Percentiles rank a stretch among this genome's conserved stretches.
Evolutionary conservation across 1,284 basidiomycete genomes (phyloP).

Genomic region (Melampsora occidentalis): DNA sequence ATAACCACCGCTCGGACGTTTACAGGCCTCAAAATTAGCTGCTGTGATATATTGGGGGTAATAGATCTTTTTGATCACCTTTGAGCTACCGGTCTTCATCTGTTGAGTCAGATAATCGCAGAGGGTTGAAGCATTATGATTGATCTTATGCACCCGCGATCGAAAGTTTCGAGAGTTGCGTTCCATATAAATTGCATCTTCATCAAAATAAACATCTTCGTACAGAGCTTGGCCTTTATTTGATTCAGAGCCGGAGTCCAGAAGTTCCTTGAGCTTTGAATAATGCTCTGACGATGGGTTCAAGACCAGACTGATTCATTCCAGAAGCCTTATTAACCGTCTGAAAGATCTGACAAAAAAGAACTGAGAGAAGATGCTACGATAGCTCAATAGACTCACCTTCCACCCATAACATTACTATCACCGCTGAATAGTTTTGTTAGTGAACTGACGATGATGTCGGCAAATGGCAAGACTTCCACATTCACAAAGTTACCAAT

Average conservation of each 20-base stretch:
- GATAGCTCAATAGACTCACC: constrained; percentile 59
- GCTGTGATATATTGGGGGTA: constrained; percentile 82
- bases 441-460: constrained; percentile 89
- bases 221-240: constrained; percentile 58
- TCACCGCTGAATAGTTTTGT: constrained; percentile 95
- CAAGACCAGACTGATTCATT: constrained; percentile 67
- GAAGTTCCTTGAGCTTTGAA: constrained; percentile 62
- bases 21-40: constrained; percentile 69
- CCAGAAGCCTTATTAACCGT: neutral
- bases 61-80: constrained; percentile 71
- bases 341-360: neutral
- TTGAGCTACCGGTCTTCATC: constrained; percentile 49
- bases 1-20: constrained; percentile 64
- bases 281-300: constrained; percentile 77
- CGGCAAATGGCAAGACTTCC: constrained; percentile 81
- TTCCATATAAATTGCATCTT: constrained; percentile 95
- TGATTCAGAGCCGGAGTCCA: constrained; percentile 53
- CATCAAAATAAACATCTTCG: constrained; percentile 83
- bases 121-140: constrained; percentile 76
- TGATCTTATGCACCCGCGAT: constrained; percentile 71
- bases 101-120: constrained; percentile 71
- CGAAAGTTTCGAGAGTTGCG: constrained; percentile 93
- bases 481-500: constrained; percentile 96
- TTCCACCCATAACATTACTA: constrained; percentile 95
- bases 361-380: neutral